Evolutionary conservation across 345 rosid species (phyloP), one percentile per base, ranked within the genome.

Genomic region (Gynandropsis gynandra): DNA sequence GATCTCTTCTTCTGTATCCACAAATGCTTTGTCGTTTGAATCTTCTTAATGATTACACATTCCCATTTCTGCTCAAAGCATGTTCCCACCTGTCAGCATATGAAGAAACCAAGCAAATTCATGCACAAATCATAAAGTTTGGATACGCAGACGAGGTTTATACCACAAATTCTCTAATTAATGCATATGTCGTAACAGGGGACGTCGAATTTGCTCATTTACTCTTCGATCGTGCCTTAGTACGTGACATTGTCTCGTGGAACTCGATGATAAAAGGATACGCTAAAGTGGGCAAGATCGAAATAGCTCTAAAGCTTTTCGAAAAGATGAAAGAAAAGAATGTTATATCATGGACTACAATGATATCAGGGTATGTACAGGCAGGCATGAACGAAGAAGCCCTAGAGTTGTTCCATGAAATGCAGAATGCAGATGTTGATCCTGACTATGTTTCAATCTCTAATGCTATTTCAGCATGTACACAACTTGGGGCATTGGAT

Each of bases 11-110:
- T 57, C 29, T 78, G 36, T 84, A 87, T 48, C 54, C 42, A 7
- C 72, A 72, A 33, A 87, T 84, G 89, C 72, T 76, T 27, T 34
- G 21, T 52, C 51, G 24, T 43, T 75, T 79, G 1, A 67, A 66
- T 67, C 74, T 67, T 18, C 85, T 54, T 40, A 76, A 81, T 67
- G 41, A 57, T 15, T 65, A 81, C 53, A 80, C 94, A 43, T 81
- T 87, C 20, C 94, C 89, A 0, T 78, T 78, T 70, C 71, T 81
- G 61, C 88, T 87, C 50, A 81, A 71, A 69, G 78, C 84, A n/a
- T 80, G 93, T 68, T 76, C 80, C 16, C 49, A 62, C 16, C 61
- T 77, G 20, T 64, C 78, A 7, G 71, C 73, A 47, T 46, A 68
- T 32, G 34, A 65, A 31, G 82, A 67, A 53, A 77, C 82, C 1